Evolutionary conservation across 1,139 yeast genomes (phyloP).

Genomic region (Scheffersomyces segobiensis): DNA sequence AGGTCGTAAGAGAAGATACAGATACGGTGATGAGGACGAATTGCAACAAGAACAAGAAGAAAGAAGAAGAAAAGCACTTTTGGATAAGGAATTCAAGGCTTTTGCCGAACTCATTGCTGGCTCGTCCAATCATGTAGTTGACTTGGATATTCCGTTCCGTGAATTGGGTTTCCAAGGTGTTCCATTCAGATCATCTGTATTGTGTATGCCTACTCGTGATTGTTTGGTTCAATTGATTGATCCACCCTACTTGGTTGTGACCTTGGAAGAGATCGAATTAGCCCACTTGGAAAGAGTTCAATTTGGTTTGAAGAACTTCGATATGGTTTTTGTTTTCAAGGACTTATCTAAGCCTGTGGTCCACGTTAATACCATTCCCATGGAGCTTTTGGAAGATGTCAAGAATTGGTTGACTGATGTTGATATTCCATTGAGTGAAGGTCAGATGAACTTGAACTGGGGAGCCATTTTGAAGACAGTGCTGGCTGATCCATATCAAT

Average conservation of each 20-base stretch:
- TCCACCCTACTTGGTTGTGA: conserved; percentile 91
- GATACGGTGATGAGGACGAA: conserved; percentile 98
- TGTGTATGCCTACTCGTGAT: conserved; percentile 96
- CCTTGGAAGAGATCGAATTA: conserved; percentile 87
- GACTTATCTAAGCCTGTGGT: conserved; percentile 86
- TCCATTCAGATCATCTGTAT: conserved; percentile 90
- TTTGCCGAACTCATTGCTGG: conserved; percentile 92
- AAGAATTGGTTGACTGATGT: conserved; percentile 96
- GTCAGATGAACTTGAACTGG: conserved; percentile 97
- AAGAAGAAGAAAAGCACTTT: conserved; percentile 83
- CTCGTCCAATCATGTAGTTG: conserved; percentile 76
- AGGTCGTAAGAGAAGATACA: conserved; percentile 81
- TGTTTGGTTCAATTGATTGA: conserved; percentile 92
- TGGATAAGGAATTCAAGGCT: conserved; percentile 87
- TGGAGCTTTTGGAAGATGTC: conserved; percentile 87
- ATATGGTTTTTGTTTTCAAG: conserved; percentile 90
- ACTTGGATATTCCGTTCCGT: conserved; percentile 91
- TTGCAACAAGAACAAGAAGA: conserved; percentile 98
- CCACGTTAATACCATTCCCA: conserved; percentile 92
- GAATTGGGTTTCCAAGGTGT: conserved; percentile 98
- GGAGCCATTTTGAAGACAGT: conserved; percentile 92
- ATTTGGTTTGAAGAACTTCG: conserved; percentile 95
- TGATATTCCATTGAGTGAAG: conserved; percentile 92
- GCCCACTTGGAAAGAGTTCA: conserved; percentile 97
- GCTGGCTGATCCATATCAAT: conserved; percentile 89